Conservation (phyloP, 163 green algal species). For the Chlorella variabilis region DNA sequence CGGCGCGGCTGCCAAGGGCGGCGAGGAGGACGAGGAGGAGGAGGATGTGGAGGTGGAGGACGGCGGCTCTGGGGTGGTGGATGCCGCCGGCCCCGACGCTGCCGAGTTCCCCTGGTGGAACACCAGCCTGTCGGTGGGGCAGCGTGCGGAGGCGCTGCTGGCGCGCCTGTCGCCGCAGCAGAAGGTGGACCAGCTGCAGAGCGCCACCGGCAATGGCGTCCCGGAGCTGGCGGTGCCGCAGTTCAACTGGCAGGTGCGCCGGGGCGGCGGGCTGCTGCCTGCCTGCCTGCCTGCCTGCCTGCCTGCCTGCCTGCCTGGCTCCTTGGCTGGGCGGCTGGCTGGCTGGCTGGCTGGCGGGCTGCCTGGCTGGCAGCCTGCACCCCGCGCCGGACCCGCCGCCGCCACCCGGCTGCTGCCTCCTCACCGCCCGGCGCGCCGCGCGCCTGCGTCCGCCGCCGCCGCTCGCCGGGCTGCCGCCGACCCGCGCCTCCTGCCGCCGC, state of each 20-base stretch:
- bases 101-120: conserved; percentile 19
- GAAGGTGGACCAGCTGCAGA: conserved; percentile 29
- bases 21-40: background rate
- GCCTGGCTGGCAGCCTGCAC: too few species aligned
- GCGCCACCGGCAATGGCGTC: background rate
- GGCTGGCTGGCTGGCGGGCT: too few species aligned
- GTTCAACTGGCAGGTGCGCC: conserved; percentile 7
- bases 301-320: too few species aligned
- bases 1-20: too few species aligned
- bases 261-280: too few species aligned
- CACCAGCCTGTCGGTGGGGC: background rate
- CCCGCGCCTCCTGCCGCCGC: too few species aligned
- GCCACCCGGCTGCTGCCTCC: too few species aligned
- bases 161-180: background rate
- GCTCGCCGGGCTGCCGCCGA: too few species aligned
- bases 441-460: too few species aligned
- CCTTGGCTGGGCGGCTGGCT: background rate
- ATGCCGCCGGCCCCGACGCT: background rate
- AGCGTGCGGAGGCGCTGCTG: conserved; percentile 18
- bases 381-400: too few species aligned
- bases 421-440: too few species aligned
- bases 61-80: background rate
- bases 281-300: too few species aligned
- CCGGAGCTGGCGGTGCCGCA: background rate
- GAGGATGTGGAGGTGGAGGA: background rate